Evolutionary conservation across 2,329 filamentous ascomycete genomes (phyloP).

Genomic region (Alternaria atra): DNA sequence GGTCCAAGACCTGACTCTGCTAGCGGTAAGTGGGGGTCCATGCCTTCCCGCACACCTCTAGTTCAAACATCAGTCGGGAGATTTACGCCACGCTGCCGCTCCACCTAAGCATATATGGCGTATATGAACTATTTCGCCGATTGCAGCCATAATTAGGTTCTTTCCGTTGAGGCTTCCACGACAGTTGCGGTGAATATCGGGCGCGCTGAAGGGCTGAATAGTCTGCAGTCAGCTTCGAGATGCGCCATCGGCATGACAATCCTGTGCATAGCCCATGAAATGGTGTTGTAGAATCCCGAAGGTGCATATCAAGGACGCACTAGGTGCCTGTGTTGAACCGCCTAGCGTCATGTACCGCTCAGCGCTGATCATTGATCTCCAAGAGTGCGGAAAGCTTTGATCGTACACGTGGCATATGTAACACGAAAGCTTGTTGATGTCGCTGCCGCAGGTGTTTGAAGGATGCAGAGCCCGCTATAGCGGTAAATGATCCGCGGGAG

Average conservation of each 20-base stretch:
- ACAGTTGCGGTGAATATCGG: not conserved
- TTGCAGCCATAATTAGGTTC: constrained; percentile 1
- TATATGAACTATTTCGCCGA: not conserved
- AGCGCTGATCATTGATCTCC: not conserved
- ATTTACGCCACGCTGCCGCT: constrained; percentile 7
- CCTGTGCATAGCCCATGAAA: not conserved
- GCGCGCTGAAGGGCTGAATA: not conserved
- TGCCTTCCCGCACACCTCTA: constrained; percentile 10
- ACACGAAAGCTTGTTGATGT: constrained; percentile 1
- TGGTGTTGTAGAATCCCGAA: not conserved
- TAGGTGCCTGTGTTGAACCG: not conserved
- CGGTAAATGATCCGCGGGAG: constrained; percentile 5
- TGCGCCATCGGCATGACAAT: not conserved
- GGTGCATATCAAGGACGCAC: not conserved
- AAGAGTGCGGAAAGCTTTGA: not conserved
- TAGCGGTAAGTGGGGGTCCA: constrained; percentile 21
- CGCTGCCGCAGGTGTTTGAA: not conserved
- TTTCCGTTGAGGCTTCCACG: not conserved
- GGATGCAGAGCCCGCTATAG: not conserved
- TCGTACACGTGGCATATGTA: constrained; percentile 10
- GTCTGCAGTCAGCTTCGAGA: not conserved
- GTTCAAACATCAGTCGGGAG: constrained; percentile 13
- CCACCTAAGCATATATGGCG: not conserved
- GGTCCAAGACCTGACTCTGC: constrained; percentile 7
- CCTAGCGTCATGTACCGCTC: not conserved